Base-by-base conservation (phyloP, 495 filamentous ascomycete genomes). In the Diplogelasinospora grovesii region DNA sequence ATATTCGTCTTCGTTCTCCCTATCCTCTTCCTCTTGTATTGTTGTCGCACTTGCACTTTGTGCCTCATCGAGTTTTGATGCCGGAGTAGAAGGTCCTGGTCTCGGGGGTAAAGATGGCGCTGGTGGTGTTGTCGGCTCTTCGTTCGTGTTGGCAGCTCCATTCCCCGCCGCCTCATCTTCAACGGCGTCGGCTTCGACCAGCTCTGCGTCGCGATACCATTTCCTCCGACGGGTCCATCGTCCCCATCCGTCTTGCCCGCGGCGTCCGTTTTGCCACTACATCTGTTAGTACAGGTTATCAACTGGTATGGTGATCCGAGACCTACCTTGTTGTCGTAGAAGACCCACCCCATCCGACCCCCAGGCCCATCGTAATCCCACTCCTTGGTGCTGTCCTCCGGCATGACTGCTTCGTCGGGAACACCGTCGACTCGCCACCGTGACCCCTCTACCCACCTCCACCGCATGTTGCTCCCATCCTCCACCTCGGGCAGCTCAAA, bases 131-230 rank as follows among this genome's bases (percentile, higher is more conserved):
- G 41, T 43, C 6, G 38, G 44, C 14, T 45, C 43, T 18, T 48
- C 42, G 24, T 44, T 33, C 48, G 46, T 11, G 43, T 21, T 21
- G 46, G 53, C 20, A 47, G 57, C 25, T 47, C 45, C 18, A 39
- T 44, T 18, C 52, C 52, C 13, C 54, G 57, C n/a, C 22, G 39
- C 13, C 11, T 54, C 45, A 7, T 56, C 44, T 18, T 42, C 13
- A 25, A 22, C 33, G 43, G 61, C 63, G 18, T 74, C 62, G 15
- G 78, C 63, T 48, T 99, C 93, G 24, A 95, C 83, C 14, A 99
- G 77, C 60, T 99, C 93, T 19, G 93, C 92, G 52, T 95, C 92
- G 21, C 93, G 81, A 54, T 82, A 88, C 92, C 92, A 99, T 60
- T 97, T 99, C 37, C 92, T 70, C 8, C 92, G 78, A 19, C 92